phyloP scores from a whole-genome alignment of 2,329 filamentous ascomycete genomes.

The Truncatella angustata region DNA sequence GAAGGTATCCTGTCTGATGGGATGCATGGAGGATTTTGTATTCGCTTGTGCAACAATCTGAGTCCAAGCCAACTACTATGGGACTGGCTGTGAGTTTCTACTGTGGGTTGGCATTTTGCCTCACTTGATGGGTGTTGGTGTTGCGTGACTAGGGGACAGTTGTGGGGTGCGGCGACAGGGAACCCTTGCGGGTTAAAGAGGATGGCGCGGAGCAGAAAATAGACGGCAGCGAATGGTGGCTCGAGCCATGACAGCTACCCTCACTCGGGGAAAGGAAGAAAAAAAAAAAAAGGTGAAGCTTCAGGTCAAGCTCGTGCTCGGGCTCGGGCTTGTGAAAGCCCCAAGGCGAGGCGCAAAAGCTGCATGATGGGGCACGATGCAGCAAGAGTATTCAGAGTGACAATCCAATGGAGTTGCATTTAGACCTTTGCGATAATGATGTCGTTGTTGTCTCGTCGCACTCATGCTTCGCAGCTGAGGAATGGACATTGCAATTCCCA shows the following conservation, averaged over 20 bases:
- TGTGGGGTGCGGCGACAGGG: not conserved
- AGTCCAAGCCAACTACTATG: not conserved
- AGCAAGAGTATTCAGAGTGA: no score
- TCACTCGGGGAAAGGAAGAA: not conserved
- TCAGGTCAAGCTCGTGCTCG: not conserved
- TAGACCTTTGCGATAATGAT: no score
- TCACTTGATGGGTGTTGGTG: not conserved
- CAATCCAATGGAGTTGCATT: no score
- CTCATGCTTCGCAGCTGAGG: no score
- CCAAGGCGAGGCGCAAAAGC: not conserved
- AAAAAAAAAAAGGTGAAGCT: not conserved
- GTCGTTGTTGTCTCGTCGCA: no score
- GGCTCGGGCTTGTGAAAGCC: not conserved
- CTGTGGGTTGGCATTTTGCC: not conserved
- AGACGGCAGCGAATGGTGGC: not conserved
- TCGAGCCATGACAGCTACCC: not conserved
- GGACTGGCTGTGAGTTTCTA: no score
- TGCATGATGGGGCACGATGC: no score
- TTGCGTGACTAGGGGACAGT: not conserved
- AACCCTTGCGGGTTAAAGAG: not conserved
- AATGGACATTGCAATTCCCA: no score
- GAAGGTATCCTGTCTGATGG: no score
- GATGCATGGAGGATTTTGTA: not conserved
- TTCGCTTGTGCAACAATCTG: not conserved
- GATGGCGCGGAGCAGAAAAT: slow-evolving; percentile 3